Evolutionary conservation across 2,329 filamentous ascomycete species (phyloP).

Genomic region (Colletotrichum filicis): DNA sequence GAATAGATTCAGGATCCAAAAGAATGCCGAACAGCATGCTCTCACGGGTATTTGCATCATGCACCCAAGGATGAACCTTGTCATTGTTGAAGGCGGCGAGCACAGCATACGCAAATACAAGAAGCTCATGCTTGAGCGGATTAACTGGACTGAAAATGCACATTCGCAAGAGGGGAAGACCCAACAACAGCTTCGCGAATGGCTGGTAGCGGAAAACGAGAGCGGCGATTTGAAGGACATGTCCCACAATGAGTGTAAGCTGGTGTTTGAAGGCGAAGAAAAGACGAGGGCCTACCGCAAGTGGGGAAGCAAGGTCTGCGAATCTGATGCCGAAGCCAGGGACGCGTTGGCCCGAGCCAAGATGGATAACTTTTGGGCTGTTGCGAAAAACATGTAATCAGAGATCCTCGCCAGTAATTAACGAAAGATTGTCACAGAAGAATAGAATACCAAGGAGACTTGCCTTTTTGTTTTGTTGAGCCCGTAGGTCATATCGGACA

Average conservation of each 20-base stretch:
- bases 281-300: slow-evolving; percentile 84
- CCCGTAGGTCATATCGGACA: neutral
- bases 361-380: slow-evolving; percentile 95
- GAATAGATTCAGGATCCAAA: slow-evolving; percentile 91
- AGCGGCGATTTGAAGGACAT: slow-evolving; percentile 84
- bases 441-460: neutral
- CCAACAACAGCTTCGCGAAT: slow-evolving; percentile 73
- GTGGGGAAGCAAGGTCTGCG: slow-evolving; percentile 91
- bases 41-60: slow-evolving; percentile 93
- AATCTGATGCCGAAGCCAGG: slow-evolving; percentile 89
- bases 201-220: slow-evolving; percentile 84
- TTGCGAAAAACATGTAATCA: slow-evolving; percentile 73
- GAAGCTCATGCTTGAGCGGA: slow-evolving; percentile 92
- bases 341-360: slow-evolving; percentile 83
- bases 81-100: slow-evolving; percentile 91
- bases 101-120: slow-evolving; percentile 87
- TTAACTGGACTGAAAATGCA: slow-evolving; percentile 93
- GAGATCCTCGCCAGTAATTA: neutral
- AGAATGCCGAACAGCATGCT: slow-evolving; percentile 89
- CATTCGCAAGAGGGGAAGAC: slow-evolving; percentile 72
- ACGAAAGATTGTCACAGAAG: neutral
- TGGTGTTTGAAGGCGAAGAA: slow-evolving; percentile 93
- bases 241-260: slow-evolving; percentile 80
- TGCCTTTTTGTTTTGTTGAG: neutral
- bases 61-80: slow-evolving; percentile 87